A percentile compares a stretch with the other conserved stretches of the same genome.
Conservation (phyloP, 805 yeast species). For the Candida maris region DNA sequence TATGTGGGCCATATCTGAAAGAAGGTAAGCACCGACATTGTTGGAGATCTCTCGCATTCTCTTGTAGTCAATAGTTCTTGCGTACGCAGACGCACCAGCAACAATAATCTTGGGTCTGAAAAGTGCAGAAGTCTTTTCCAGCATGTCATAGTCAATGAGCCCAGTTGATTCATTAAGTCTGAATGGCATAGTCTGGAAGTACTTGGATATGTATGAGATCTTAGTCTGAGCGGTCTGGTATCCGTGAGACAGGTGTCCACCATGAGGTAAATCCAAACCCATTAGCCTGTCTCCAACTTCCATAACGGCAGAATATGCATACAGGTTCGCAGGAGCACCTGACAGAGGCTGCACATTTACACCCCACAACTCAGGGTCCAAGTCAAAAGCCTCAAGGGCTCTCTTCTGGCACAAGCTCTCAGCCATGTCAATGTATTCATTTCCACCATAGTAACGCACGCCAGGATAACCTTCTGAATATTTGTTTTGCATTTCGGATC, state of each 20-base stretch:
- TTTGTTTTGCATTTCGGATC: constrained; percentile 96
- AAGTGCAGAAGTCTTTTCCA: constrained; percentile 75
- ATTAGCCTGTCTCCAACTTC: constrained; percentile 88
- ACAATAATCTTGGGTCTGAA: constrained; percentile 94
- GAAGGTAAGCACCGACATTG: constrained; percentile 85
- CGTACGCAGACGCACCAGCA: constrained; percentile 97
- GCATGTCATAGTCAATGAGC: constrained; percentile 83
- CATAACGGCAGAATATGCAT: constrained; percentile 85
- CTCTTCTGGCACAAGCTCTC: constrained; percentile 88
- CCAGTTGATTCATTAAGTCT: constrained; percentile 85
- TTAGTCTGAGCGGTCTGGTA: constrained; percentile 88
- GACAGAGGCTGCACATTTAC: constrained; percentile 94
- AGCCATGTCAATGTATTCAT: constrained; percentile 87
- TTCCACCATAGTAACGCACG: constrained; percentile 97
- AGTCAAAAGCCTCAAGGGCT: constrained; percentile 78
- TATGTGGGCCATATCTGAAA: constrained; percentile 97
- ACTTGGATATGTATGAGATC: constrained; percentile 87
- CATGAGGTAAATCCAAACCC: constrained; percentile 98
- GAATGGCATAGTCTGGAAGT: constrained; percentile 98
- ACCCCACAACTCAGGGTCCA: constrained; percentile 87
- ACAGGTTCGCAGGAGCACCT: constrained; percentile 96
- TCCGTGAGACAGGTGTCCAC: constrained; percentile 97
- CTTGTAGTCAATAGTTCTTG: constrained; percentile 84
- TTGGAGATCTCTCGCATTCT: constrained; percentile 90
- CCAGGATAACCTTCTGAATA: constrained; percentile 99